Conservation (phyloP, 2,329 filamentous ascomycete species). For the Diaporthe vexans region DNA sequence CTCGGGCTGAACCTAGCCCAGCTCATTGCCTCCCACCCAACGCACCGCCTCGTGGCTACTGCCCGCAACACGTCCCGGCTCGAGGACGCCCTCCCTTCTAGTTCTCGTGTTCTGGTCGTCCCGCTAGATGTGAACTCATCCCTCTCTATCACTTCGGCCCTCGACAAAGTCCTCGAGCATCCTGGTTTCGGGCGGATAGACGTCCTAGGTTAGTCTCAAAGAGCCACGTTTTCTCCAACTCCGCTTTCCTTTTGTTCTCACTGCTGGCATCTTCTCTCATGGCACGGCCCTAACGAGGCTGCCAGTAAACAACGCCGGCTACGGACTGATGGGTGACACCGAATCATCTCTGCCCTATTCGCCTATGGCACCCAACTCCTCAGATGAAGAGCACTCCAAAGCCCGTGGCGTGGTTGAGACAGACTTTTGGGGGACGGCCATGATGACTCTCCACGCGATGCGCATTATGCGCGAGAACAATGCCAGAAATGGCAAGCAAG, state of each 20-base stretch:
- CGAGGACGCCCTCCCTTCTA: conserved; percentile 50
- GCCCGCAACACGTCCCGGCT: conserved; percentile 54
- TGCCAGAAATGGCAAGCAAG: conserved; percentile 46
- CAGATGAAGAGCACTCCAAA: conserved; percentile 42
- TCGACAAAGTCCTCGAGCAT: conserved; percentile 48
- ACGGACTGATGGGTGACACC: conserved; percentile 55
- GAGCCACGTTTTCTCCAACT: background rate
- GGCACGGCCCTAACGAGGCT: background rate
- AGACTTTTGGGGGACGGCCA: conserved; percentile 49
- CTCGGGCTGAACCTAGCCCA: conserved; percentile 47
- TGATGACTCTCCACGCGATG: conserved; percentile 47
- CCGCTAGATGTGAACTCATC: conserved; percentile 59
- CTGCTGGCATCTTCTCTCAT: background rate
- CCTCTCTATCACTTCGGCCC: conserved; percentile 49
- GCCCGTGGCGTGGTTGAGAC: conserved; percentile 48
- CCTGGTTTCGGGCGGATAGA: conserved; percentile 53
- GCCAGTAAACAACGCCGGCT: conserved; percentile 56
- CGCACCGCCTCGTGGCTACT: conserved; percentile 48
- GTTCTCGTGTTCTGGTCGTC: conserved; percentile 54
- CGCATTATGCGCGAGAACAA: conserved; percentile 49
- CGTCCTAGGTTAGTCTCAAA: conserved; percentile 43
- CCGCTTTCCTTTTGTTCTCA: too few species aligned
- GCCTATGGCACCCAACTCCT: conserved; percentile 17
- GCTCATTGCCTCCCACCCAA: conserved; percentile 44
- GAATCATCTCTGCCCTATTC: conserved; percentile 40